Conservation (phyloP, 352 stramenopile species). For the Globisporangium barbulae region DNA sequence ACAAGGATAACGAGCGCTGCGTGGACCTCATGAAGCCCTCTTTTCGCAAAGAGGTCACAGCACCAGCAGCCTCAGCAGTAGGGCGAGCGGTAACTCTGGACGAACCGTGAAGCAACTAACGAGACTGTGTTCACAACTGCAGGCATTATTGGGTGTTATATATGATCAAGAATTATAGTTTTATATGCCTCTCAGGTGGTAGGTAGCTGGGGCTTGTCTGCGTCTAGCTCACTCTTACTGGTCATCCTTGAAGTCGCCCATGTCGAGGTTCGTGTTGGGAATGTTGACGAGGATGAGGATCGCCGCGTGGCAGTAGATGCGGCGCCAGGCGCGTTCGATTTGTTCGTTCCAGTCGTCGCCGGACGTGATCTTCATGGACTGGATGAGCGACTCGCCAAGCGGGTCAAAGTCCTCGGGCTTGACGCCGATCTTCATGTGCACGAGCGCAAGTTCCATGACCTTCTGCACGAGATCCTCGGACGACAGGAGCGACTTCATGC, state of each 20-base stretch:
- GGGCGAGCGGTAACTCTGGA: background rate
- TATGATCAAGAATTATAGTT: background rate
- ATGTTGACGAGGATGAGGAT: constrained; percentile 71
- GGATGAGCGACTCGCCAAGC: constrained; percentile 51
- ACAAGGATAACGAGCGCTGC: constrained; percentile 54
- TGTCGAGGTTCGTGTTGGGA: constrained; percentile 40
- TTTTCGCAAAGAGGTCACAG: constrained; percentile 29
- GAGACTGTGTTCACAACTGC: background rate
- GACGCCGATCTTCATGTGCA: constrained; percentile 70
- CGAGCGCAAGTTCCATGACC: constrained; percentile 48
- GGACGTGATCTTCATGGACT: constrained; percentile 56
- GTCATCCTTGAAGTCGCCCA: constrained; percentile 29
- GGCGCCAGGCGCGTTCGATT: constrained; percentile 48
- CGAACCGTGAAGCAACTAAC: background rate
- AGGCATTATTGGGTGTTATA: background rate
- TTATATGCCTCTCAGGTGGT: background rate
- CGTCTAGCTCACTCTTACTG: background rate
- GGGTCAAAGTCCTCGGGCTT: constrained; percentile 62
- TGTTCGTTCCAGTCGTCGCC: constrained; percentile 41
- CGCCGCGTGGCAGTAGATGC: constrained; percentile 57
- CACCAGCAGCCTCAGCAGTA: background rate
- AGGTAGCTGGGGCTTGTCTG: background rate
- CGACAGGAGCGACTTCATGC: constrained; percentile 57
- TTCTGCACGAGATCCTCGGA: constrained; percentile 57
- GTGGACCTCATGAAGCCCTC: constrained; percentile 44